Conservation (phyloP, 228 moss, liverwort and hornwort genomes). For the Sphagnum fallax region DNA sequence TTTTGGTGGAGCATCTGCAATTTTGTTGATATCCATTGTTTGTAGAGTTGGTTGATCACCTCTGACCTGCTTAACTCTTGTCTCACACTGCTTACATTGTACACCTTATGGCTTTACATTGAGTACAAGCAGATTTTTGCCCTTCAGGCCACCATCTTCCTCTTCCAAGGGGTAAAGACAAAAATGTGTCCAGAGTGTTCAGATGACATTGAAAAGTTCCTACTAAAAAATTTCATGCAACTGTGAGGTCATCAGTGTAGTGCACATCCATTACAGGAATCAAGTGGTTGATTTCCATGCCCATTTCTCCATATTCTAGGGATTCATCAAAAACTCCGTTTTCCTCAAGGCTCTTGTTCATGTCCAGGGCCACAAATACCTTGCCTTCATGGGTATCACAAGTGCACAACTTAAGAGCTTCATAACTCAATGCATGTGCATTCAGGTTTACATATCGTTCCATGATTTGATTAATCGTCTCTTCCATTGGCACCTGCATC, state of each 20-base stretch:
- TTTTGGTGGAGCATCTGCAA: no score
- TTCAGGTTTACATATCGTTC: slow-evolving; percentile 32
- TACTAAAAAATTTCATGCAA: slow-evolving; percentile 7
- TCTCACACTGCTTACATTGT: no score
- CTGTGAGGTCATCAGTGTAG: slow-evolving; percentile 41
- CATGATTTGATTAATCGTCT: slow-evolving; percentile 32
- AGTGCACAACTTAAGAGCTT: slow-evolving; percentile 18
- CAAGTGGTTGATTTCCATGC: slow-evolving; percentile 22
- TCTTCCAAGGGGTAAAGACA: no score
- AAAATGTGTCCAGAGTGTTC: no score
- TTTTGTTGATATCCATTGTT: no score
- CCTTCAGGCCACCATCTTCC: no score
- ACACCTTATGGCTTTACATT: no score
- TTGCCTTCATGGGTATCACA: slow-evolving; percentile 8
- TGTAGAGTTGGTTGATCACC: no score
- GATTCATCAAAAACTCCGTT: slow-evolving; percentile 39
- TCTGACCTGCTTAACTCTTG: no score
- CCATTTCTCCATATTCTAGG: slow-evolving; percentile 23
- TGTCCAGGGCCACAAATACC: slow-evolving; percentile 20
- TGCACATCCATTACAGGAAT: slow-evolving; percentile 36
- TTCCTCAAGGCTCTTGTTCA: slow-evolving; percentile 23
- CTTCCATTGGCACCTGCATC: slow-evolving; percentile 38
- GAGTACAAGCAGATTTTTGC: no score
- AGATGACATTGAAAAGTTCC: no score
- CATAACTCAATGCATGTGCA: slow-evolving; percentile 32